Evolutionary conservation across 768 basidiomycete genomes (phyloP).

Genomic region (Phanerochaete sordida): DNA sequence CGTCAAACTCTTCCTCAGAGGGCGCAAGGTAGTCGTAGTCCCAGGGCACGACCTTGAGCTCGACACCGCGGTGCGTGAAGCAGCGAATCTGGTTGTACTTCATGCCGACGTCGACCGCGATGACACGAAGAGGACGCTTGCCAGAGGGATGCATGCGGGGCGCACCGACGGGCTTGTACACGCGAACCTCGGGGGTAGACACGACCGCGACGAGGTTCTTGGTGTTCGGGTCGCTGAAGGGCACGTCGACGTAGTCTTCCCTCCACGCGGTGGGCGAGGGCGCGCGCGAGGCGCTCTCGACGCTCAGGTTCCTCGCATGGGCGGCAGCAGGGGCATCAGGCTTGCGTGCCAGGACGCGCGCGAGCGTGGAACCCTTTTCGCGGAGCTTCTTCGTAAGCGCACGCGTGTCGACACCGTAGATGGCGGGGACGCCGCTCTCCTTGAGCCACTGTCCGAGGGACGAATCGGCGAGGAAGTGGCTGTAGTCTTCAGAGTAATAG

Average conservation of each 20-base stretch:
- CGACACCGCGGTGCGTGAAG: slow-evolving; percentile 87
- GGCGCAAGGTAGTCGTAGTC: slow-evolving; percentile 78
- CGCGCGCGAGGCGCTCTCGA: slow-evolving; percentile 38
- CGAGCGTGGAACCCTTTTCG: slow-evolving; percentile 92
- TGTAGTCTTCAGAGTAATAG: slow-evolving; percentile 91
- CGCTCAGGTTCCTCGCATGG: slow-evolving; percentile 23
- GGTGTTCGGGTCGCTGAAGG: slow-evolving; percentile 85
- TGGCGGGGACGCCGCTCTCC: slow-evolving; percentile 90
- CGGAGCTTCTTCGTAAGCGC: slow-evolving; percentile 95
- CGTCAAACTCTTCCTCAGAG: slow-evolving; percentile 85
- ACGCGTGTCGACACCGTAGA: slow-evolving; percentile 95
- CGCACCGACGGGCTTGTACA: slow-evolving; percentile 60
- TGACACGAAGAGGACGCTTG: slow-evolving; percentile 66
- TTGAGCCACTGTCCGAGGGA: slow-evolving; percentile 91
- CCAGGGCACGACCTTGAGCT: slow-evolving; percentile 98
- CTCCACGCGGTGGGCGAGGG: slow-evolving; percentile 70
- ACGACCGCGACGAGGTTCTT: slow-evolving; percentile 90
- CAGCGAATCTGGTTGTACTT: slow-evolving; percentile 99
- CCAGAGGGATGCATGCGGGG: slow-evolving; percentile 73
- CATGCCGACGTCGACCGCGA: slow-evolving; percentile 98
- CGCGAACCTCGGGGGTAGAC: slow-evolving; percentile 62
- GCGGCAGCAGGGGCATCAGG: slow-evolving; percentile 34
- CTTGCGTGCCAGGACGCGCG: slow-evolving; percentile 71
- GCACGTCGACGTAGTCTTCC: slow-evolving; percentile 77
- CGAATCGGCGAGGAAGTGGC: slow-evolving; percentile 88